Base-by-base conservation (phyloP, 441 rosid species). In the Euphorbia celastroides region DNA sequence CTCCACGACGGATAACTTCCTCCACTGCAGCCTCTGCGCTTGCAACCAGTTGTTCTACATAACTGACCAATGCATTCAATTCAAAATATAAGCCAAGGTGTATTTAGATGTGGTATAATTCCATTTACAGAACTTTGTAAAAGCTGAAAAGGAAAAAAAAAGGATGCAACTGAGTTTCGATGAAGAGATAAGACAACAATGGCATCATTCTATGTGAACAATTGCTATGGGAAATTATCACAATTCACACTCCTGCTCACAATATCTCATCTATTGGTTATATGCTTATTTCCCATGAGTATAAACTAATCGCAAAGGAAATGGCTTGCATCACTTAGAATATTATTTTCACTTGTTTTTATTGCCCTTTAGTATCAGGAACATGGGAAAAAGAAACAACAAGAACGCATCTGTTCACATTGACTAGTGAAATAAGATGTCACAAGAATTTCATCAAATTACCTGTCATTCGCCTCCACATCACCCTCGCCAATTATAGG, bases 21-120 rank as follows among this genome's bases (percentile, higher is more conserved):
- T 91, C 93, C 52, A 91, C 97, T 74, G 99, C 96, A 71, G 98
- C 98, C 78, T 89, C 99, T 17, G 97, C 97, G 80, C 97, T 89
- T 66, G 90, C 77, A 77, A 93, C 95, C 77, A 91, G 76, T 78
- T 93, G 99, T 79, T 93, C 97, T 31, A 91, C 90, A 65, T 91
- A 93, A 75, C 99, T 92, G 71, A 42, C 64, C 48, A 74, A 68
- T 34, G 28, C 57, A 71, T 65, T 72, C 57, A 42, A 51, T 48
- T 27, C 2, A 44, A 25, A 46, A 4, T 36, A 55, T 28, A 64
- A 41, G 50, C 38, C 28, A 9, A 58, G 57, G 41, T 22, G 26
- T 34, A 23, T 27, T 30, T 10, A 57, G 25, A 2, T 26, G 11
- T 23, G 20, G 8, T 19, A 9, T 48, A 1, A 7, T 57, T 46